Evolutionary conservation across 768 basidiomycete species (phyloP).

Genomic region (Trichaptum fuscoviolaceum): DNA sequence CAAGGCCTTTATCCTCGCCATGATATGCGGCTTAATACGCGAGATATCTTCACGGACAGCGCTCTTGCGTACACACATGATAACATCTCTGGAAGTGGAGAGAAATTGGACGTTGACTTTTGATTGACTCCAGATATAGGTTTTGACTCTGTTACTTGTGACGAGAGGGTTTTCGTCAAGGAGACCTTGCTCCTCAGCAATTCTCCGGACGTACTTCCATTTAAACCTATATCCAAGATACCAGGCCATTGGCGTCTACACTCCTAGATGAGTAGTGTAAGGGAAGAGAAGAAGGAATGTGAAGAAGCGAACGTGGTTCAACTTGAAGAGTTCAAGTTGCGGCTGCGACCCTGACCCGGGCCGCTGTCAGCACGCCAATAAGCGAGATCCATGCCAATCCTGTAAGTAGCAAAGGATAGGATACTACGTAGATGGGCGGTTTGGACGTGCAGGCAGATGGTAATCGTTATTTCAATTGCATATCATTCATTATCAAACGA

Average conservation of each 20-base stretch:
- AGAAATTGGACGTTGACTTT: neutral
- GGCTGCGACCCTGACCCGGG: no score
- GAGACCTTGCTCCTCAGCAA: neutral
- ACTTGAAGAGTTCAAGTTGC: no score
- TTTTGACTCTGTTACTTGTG: neutral
- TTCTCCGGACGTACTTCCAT: neutral
- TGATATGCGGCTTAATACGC: neutral
- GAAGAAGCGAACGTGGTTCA: no score
- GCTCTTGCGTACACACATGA: slow-evolving; percentile 39
- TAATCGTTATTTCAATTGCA: no score
- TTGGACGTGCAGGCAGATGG: no score
- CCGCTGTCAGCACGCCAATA: no score
- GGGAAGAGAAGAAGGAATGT: no score
- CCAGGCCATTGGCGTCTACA: neutral
- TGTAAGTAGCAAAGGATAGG: no score
- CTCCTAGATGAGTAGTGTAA: no score
- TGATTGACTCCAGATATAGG: neutral
- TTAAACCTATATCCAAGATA: neutral
- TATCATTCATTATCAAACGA: no score
- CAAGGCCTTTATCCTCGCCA: neutral
- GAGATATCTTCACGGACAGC: slow-evolving; percentile 32
- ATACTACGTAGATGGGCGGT: no score
- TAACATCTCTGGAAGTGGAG: neutral
- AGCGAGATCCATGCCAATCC: no score
- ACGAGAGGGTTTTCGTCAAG: neutral